Evolutionary conservation across 352 stramenopile species (phyloP), one percentile per base, ranked within the genome.

Genomic region (Pythium utonaiense): DNA sequence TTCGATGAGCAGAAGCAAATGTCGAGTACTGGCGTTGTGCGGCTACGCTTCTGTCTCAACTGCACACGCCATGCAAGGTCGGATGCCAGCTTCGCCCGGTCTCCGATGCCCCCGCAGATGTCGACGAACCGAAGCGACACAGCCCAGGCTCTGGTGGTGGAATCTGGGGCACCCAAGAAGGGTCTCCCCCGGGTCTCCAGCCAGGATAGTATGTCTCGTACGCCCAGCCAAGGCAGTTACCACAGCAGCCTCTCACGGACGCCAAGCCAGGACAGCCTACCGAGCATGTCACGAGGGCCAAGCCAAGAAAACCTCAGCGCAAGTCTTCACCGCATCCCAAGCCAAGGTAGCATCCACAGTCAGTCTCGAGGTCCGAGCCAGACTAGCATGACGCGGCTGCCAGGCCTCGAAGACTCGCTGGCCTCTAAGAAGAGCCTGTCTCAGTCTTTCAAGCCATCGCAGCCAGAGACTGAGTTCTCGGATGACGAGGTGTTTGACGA

Each of bases 41-140:
- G 45, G 22, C 45, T 77, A 41, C 70, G 70, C 36, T 77, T 77
- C 55, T 77, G 70, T 47, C 40, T 69, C 22, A 75, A 73, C 60
- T 77, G 70, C 42, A 68, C 62, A 27, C 53, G 60, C 3, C 59
- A 74, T 38, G 70, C 70, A 22, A 62, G 70, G 17, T 47, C 52
- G 22, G 69, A 73, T 22, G 34, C 57, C 16, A 69, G 41, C 19
- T 22, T 57, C 10, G 42, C 38, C 13, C 44, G 50, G 25, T 24
- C 60, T 27, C 40, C 59, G 8, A 7, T 63, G 12, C 48, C 58
- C 7, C 47, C 33, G 13, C 1, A 13, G 14, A 47, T 14, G 33
- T 41, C 52, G 9, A 64, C 34, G 36, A 67, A 48, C 34, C 41
- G 34, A 13, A 53, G 51, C 16, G 51, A 57, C 17, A 55, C 34